These are phyloP conservation scores for Hirsutella minnesotensis DNA, from an alignment of 2,329 filamentous ascomycete species.

Conservation along the genomic window DNA sequence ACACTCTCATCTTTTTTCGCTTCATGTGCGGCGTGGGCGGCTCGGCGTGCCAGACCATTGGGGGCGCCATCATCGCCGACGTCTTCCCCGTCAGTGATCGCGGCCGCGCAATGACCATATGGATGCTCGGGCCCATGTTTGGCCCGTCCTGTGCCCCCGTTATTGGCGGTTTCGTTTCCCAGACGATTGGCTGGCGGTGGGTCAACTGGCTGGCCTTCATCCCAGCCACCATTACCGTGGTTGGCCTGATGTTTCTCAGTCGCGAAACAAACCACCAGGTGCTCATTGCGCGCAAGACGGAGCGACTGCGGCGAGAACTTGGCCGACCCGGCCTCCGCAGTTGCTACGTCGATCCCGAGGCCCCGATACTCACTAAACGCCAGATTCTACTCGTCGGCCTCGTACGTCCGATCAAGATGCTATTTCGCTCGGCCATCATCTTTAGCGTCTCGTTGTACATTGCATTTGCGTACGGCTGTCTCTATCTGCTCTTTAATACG, in stretches of 20 bases:
- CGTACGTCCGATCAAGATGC: constrained; percentile 38
- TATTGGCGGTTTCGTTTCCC: constrained; percentile 35
- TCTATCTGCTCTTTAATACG: constrained; percentile 43
- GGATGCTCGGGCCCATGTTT: constrained; percentile 45
- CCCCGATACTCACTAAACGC: constrained; percentile 10
- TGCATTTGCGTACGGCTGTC: constrained; percentile 38
- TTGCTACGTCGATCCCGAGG: constrained; percentile 30
- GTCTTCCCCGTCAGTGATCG: constrained; percentile 35
- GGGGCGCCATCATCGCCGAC: constrained; percentile 43
- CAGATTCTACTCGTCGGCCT: constrained; percentile 34
- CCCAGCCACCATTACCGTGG: constrained; percentile 15
- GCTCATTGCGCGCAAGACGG: constrained; percentile 36
- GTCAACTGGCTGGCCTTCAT: constrained; percentile 41
- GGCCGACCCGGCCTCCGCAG: constrained; percentile 26
- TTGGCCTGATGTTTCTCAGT: constrained; percentile 14
- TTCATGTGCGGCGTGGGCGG: constrained; percentile 49
- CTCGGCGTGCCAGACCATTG: constrained; percentile 36
- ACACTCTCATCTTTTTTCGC: constrained; percentile 44
- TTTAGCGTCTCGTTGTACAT: constrained; percentile 35
- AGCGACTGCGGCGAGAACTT: constrained; percentile 31
- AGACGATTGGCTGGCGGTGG: constrained; percentile 41
- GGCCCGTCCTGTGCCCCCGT: constrained; percentile 38
- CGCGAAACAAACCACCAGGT: constrained; percentile 32
- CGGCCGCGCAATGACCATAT: constrained; percentile 36
- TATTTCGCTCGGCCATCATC: constrained; percentile 35